phyloP scores from a whole-genome alignment of 83 land plant genomes.

The Thuja plicata region DNA sequence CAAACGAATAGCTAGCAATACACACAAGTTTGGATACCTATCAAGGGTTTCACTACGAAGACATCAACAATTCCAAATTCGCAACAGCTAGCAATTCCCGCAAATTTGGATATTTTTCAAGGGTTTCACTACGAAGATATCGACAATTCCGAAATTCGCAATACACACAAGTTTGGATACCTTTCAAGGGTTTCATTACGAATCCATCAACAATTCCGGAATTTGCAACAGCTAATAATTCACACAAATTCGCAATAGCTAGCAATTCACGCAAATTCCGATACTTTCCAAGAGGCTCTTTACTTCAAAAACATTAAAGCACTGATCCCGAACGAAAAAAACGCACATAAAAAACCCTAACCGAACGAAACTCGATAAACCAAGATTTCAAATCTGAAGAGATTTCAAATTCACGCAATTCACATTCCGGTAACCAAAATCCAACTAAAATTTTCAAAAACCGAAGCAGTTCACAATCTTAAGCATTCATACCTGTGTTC shows the following conservation, averaged over 20 bases:
- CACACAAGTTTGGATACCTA: too few species aligned
- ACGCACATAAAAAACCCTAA: neutral
- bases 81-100: too few species aligned
- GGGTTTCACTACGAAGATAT: too few species aligned
- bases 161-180: too few species aligned
- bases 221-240: too few species aligned
- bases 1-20: too few species aligned
- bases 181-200: neutral
- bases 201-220: neutral
- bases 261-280: too few species aligned
- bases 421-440: neutral
- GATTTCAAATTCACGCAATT: neutral
- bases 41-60: neutral
- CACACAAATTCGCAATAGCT: too few species aligned
- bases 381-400: neutral
- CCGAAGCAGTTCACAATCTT: neutral
- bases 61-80: neutral
- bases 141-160: neutral
- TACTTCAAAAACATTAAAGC: too few species aligned
- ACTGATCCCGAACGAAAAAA: too few species aligned
- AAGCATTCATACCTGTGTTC: slow-evolving; percentile 63
- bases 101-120: too few species aligned
- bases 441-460: neutral
- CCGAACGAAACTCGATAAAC: neutral
- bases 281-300: too few species aligned